Conservation (phyloP, 345 rosid species). For the Pelargonium nanum region DNA sequence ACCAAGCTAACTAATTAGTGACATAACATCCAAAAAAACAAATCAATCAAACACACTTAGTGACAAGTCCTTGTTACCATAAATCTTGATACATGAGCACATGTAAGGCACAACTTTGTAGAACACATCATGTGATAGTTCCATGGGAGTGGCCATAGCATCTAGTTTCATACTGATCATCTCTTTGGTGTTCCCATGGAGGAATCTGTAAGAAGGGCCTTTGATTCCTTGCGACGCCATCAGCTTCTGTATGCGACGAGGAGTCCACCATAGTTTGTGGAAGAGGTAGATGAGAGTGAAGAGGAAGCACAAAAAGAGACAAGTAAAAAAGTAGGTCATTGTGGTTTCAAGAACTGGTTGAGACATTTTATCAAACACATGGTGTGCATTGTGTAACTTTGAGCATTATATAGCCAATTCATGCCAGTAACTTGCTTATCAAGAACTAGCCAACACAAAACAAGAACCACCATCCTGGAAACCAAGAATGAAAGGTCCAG, state of each 20-base stretch:
- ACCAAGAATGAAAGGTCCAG: no score
- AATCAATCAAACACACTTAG: no score
- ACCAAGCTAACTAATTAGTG: no score
- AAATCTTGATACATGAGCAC: conserved; percentile 17
- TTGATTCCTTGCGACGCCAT: conserved; percentile 16
- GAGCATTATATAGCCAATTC: no score
- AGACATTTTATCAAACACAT: not conserved
- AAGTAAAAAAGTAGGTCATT: not conserved
- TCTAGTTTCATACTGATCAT: conserved; percentile 12
- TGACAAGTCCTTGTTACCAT: conserved; percentile 10
- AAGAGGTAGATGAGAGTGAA: conserved; percentile 7
- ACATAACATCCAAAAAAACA: no score
- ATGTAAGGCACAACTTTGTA: conserved; percentile 19
- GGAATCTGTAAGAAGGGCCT: conserved; percentile 29
- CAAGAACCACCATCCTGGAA: no score
- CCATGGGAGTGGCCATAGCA: conserved; percentile 13
- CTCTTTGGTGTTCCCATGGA: conserved; percentile 29
- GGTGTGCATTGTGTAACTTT: no score
- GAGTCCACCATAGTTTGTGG: conserved; percentile 17
- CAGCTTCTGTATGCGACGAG: conserved; percentile 4
- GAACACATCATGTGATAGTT: conserved; percentile 15
- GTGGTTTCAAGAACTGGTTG: no score
- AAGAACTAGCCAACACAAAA: no score
- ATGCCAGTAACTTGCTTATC: no score
- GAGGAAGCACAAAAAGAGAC: not conserved